These are phyloP conservation scores for Micractinium conductrix DNA, from an alignment of 139 green algal species.

Conservation along the genomic window DNA sequence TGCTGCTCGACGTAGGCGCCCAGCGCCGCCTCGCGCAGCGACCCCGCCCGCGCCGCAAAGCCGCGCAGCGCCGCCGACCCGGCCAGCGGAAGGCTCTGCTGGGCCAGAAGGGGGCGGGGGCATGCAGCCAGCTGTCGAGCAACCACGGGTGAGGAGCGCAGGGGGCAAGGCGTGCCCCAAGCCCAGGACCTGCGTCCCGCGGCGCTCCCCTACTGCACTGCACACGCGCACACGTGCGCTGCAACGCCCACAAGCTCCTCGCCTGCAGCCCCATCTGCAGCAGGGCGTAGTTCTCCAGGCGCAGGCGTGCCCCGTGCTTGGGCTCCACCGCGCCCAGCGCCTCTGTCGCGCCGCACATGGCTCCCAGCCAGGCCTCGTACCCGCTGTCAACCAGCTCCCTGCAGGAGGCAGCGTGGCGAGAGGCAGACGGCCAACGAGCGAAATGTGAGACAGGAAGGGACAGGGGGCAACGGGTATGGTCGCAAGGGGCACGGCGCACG, in stretches of 20 bases:
- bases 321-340: constrained; percentile 38
- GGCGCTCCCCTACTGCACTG: no score
- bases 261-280: constrained; percentile 36
- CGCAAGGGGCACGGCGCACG: no score
- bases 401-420: neutral
- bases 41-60: constrained; percentile 13
- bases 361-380: constrained; percentile 42
- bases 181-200: no score
- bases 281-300: constrained; percentile 60
- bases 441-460: no score
- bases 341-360: constrained; percentile 49
- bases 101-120: neutral
- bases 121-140: neutral
- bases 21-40: constrained; percentile 32
- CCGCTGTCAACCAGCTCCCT: constrained; percentile 42
- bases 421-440: no score
- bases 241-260: no score
- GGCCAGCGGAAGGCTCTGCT: constrained; percentile 20
- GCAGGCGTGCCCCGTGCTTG: constrained; percentile 59
- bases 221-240: no score
- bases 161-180: no score
- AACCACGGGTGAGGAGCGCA: no score
- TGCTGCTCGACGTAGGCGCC: constrained; percentile 57
- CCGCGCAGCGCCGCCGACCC: constrained; percentile 10
- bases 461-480: no score